Evolutionary conservation across 2,329 filamentous ascomycete genomes (phyloP).

Genomic region (Colletotrichum caudatum): DNA sequence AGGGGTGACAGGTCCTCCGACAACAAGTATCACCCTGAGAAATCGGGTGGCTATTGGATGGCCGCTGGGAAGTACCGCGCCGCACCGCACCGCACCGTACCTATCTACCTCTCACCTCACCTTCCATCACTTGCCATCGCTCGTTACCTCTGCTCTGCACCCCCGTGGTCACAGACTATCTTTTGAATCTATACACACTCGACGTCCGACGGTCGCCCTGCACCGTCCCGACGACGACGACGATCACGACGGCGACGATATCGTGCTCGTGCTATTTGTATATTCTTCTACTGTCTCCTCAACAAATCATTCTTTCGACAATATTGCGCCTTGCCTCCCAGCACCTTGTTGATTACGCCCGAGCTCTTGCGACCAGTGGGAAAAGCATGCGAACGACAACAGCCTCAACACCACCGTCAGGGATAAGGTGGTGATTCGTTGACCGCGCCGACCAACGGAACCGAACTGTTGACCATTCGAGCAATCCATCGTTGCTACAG

Average conservation of each 20-base stretch:
- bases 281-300: slow-evolving; percentile 5
- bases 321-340: slow-evolving; percentile 9
- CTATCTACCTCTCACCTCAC: not conserved
- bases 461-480: slow-evolving; percentile 12
- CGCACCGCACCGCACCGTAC: slow-evolving; percentile 1
- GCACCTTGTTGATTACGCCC: slow-evolving; percentile 4
- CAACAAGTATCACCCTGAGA: slow-evolving; percentile 3
- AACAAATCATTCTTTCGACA: slow-evolving; percentile 17
- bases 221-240: slow-evolving; percentile 1
- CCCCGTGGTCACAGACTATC: slow-evolving; percentile 10
- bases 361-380: slow-evolving; percentile 26
- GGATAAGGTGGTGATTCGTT: slow-evolving; percentile 41
- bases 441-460: slow-evolving; percentile 16
- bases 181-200: slow-evolving; percentile 15
- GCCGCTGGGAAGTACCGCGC: slow-evolving; percentile 5
- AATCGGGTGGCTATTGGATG: slow-evolving; percentile 4
- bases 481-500: slow-evolving; percentile 1
- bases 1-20: not conserved
- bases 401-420: slow-evolving; percentile 29
- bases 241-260: not conserved
- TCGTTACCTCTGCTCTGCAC: slow-evolving; percentile 3
- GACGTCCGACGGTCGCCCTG: slow-evolving; percentile 11
- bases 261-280: slow-evolving; percentile 1
- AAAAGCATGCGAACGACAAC: slow-evolving; percentile 39
- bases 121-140: not conserved